A percentile compares a stretch with the other conserved stretches of the same genome.
Evolutionary conservation across 2,329 filamentous ascomycete genomes (phyloP).

Genomic region (Fusarium buxicola): DNA sequence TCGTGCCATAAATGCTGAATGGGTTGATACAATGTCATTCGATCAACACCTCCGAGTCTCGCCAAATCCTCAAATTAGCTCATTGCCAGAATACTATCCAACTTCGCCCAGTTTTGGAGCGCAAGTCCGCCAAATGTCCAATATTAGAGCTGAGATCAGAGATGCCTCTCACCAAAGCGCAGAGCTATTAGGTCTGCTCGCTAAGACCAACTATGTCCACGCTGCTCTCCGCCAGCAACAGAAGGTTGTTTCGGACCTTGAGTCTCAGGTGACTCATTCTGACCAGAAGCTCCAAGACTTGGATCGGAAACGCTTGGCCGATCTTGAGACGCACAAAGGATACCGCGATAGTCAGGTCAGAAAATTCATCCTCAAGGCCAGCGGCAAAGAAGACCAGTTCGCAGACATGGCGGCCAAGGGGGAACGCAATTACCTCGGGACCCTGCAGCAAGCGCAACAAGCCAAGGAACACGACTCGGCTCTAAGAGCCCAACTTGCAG

Average conservation of each 20-base stretch:
- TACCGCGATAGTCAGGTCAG: constrained; percentile 65
- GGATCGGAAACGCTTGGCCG: constrained; percentile 56
- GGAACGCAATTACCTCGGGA: constrained; percentile 66
- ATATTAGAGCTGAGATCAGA: constrained; percentile 53
- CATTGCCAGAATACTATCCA: constrained; percentile 14
- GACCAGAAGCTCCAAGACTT: constrained; percentile 54
- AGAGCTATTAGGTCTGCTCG: constrained; percentile 59
- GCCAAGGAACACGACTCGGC: constrained; percentile 57
- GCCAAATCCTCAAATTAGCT: constrained; percentile 13
- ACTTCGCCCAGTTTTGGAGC: constrained; percentile 3
- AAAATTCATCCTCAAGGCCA: constrained; percentile 63
- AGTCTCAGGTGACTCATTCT: constrained; percentile 53
- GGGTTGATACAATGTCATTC: background rate
- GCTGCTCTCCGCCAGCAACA: constrained; percentile 59
- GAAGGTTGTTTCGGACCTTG: constrained; percentile 59
- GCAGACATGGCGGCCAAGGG: constrained; percentile 62
- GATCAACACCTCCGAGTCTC: background rate
- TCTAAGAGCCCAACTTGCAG: constrained; percentile 53
- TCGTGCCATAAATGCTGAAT: no score
- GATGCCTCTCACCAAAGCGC: constrained; percentile 55
- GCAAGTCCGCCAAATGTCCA: constrained; percentile 38
- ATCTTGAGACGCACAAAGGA: constrained; percentile 63
- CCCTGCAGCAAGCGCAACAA: constrained; percentile 60
- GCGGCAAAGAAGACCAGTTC: constrained; percentile 56
- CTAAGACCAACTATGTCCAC: constrained; percentile 61